Base-by-base conservation (phyloP, 31 red algal genomes). In the Odonthalia washingtoniensis region DNA sequence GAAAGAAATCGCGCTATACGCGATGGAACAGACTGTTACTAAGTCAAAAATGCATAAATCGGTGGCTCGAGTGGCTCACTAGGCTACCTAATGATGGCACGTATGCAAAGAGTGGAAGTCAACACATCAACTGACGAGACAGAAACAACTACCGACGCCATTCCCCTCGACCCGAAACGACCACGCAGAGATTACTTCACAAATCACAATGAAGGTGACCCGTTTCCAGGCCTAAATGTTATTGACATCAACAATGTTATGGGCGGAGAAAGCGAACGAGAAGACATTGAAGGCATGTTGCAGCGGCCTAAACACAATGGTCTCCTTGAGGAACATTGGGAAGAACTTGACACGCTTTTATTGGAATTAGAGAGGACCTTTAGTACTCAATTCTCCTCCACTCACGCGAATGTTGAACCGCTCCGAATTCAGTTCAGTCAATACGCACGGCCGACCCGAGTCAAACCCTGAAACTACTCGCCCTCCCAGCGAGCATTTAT, bases 61-160 rank as follows among this genome's bases (percentile, higher is more conserved):
- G 1, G 3, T 1, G 42, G 1, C 6, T 9, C 5, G 1, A 35
- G 40, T 1, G 67, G 82, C 72, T 17, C 3, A n/a, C 68, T 85
- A 18, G 40, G 67, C 5, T 46, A 69, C 38, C 34, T 74, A 1
- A 85, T 74, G 82, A 35, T 74, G 16, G 82, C 82, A 57, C 67
- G 68, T 69, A 3, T 43, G 42, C 16, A 81, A 81, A 12, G 21
- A 14, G 17, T 40, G 24, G 31, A 4, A 40, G 43, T 4, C 35
- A 74, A 27, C 1, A 46, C 35, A 1, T 21, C 4, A n/a, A 44
- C 33, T 17, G 65, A 6, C 18, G 18, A 69, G 31, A 5, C 65
- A 69, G 65, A 69, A 69, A 35, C 37, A 6, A 69, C 4, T 4
- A 24, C 6, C 32, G 31, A 5, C 65, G 4, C 5, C 18, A 28